These are phyloP conservation scores for Caryocar brasiliense DNA, from an alignment of 441 rosid genomes.

Conservation along the genomic window DNA sequence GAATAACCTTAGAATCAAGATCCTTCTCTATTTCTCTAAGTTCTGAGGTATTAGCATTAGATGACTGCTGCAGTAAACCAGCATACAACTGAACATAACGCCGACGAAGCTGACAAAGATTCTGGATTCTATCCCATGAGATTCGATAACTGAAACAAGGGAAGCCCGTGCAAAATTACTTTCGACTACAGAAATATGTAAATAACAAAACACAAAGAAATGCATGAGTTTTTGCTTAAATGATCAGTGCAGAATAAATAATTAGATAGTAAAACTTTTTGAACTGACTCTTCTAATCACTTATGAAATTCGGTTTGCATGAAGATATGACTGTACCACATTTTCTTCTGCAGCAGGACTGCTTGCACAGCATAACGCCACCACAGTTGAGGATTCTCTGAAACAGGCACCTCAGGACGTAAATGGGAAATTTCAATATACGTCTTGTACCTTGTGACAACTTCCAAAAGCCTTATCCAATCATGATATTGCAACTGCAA, in stretches of 20 bases:
- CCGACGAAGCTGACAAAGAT: conserved; percentile 79
- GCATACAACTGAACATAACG: conserved; percentile 86
- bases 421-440: conserved; percentile 80
- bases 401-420: conserved; percentile 75
- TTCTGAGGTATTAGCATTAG: conserved; percentile 39
- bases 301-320: neutral
- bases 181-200: conserved; percentile 7
- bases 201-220: neutral
- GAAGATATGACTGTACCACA: conserved; percentile 43
- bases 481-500: conserved; percentile 89
- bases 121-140: conserved; percentile 81
- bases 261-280: neutral
- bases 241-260: neutral
- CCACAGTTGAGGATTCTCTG: conserved; percentile 58
- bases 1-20: conserved; percentile 89
- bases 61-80: conserved; percentile 58
- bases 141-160: conserved; percentile 54
- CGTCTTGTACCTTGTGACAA: conserved; percentile 73
- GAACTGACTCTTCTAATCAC: neutral
- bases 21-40: conserved; percentile 87
- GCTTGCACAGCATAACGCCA: conserved; percentile 96
- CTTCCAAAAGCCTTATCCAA: conserved; percentile 92
- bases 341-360: conserved; percentile 65
- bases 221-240: neutral
- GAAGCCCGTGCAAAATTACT: conserved; percentile 14